phyloP scores from a whole-genome alignment of 2,329 filamentous ascomycete species.

The Trichoderma gracile region DNA sequence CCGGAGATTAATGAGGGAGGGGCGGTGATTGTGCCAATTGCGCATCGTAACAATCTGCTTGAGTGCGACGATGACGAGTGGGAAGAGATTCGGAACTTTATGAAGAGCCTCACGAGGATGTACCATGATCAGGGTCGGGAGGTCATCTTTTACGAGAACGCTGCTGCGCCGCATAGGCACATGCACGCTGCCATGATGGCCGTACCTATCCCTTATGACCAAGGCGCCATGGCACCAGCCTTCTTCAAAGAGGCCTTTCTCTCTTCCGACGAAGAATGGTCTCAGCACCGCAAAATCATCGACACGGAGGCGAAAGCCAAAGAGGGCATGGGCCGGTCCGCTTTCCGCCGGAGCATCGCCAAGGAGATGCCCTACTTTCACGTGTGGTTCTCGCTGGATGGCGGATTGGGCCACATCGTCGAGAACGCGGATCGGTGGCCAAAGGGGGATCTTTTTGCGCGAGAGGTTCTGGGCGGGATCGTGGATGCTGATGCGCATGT shows the following conservation, averaged over 20 bases:
- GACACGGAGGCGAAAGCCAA: constrained; percentile 70
- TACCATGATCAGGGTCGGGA: constrained; percentile 92
- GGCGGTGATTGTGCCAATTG: constrained; percentile 83
- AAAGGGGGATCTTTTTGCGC: constrained; percentile 84
- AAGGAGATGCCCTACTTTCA: constrained; percentile 99
- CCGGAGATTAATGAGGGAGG: constrained; percentile 83
- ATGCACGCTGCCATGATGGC: constrained; percentile 83
- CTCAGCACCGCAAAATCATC: constrained; percentile 91
- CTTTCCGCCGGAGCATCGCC: constrained; percentile 79
- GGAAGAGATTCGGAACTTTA: constrained; percentile 98
- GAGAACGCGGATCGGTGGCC: constrained; percentile 88
- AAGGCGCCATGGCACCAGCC: constrained; percentile 88
- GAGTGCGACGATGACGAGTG: constrained; percentile 99
- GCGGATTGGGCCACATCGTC: constrained; percentile 87
- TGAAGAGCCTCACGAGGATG: constrained; percentile 92
- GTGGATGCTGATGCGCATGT: constrained; percentile 78
- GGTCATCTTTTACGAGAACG: constrained; percentile 97
- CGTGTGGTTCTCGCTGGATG: constrained; percentile 89
- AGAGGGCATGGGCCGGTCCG: constrained; percentile 70
- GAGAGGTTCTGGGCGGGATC: constrained; percentile 92
- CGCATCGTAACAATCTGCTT: constrained; percentile 86
- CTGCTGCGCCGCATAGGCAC: constrained; percentile 74
- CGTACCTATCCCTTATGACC: constrained; percentile 83
- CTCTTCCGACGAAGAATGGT: constrained; percentile 86
- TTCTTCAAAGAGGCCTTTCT: constrained; percentile 97